Evolutionary conservation across 2,329 filamentous ascomycete genomes (phyloP).

Genomic region (Diaporthe caulivora): DNA sequence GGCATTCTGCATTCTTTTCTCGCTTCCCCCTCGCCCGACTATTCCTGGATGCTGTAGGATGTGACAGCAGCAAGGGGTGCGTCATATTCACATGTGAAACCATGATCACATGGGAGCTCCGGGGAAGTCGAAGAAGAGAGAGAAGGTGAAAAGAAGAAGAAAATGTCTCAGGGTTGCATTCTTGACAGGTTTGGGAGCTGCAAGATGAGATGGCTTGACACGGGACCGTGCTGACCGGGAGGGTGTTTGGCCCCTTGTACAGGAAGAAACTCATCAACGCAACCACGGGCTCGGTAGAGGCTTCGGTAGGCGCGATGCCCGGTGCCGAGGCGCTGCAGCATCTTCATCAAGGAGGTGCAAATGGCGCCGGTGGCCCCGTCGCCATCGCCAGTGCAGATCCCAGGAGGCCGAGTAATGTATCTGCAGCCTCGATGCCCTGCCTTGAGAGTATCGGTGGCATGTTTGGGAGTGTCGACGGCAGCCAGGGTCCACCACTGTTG

Average conservation of each 20-base stretch:
- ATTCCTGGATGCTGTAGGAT: constrained; percentile 6
- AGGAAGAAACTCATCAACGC: constrained; percentile 60
- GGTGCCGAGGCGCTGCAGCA: constrained; percentile 58
- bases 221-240: constrained; percentile 23
- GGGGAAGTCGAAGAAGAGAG: not conserved
- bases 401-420: constrained; percentile 52
- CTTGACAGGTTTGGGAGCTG: constrained; percentile 13
- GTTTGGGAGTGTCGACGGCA: constrained; percentile 49
- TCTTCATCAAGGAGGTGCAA: constrained; percentile 52
- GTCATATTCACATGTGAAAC: constrained; percentile 41
- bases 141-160: not conserved
- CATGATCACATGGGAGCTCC: constrained; percentile 38
- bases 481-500: constrained; percentile 61
- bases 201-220: constrained; percentile 22
- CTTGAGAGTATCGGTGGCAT: constrained; percentile 34
- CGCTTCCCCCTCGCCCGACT: not conserved
- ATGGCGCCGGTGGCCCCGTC: constrained; percentile 48
- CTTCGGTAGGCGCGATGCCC: constrained; percentile 45
- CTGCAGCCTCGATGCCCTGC: constrained; percentile 44
- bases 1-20: not conserved
- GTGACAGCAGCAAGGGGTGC: constrained; percentile 15
- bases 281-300: constrained; percentile 45
- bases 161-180: constrained; percentile 29
- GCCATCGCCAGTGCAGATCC: constrained; percentile 54
- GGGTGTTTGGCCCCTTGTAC: constrained; percentile 37